A percentile compares a stretch with the other conserved stretches of the same genome.
Evolutionary conservation across 352 stramenopile genomes (phyloP).

Genomic region (Pythium aquatile): DNA sequence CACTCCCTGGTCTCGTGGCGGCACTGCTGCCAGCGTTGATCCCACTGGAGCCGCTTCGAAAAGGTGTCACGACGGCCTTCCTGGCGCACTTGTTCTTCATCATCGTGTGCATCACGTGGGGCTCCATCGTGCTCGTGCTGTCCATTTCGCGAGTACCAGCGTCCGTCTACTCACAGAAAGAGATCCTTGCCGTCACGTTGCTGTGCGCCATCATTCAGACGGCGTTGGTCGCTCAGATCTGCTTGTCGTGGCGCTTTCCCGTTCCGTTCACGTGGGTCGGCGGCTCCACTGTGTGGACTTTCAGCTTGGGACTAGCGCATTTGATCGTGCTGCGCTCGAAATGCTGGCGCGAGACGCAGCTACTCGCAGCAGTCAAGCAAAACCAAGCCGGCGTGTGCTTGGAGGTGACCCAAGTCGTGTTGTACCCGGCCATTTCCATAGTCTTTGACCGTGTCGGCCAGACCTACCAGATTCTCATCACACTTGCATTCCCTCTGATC

Average conservation of each 20-base stretch:
- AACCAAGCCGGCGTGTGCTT: not conserved
- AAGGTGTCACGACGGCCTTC: not conserved
- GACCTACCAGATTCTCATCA: slow-evolving; percentile 11
- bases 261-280: slow-evolving; percentile 13
- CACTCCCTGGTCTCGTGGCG: not conserved
- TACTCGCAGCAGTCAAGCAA: not conserved
- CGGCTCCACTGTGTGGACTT: not conserved
- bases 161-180: not conserved
- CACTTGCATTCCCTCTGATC: slow-evolving; percentile 13
- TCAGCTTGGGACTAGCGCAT: slow-evolving; percentile 5
- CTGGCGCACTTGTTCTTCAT: not conserved
- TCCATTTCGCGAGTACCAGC: not conserved
- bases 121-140: not conserved
- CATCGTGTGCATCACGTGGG: not conserved
- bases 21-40: not conserved
- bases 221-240: not conserved
- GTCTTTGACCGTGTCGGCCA: slow-evolving; percentile 13
- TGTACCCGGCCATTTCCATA: slow-evolving; percentile 16
- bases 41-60: not conserved
- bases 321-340: slow-evolving; percentile 11
- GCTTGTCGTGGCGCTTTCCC: slow-evolving; percentile 12
- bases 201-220: not conserved
- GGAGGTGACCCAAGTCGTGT: slow-evolving; percentile 3
- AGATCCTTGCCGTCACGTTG: not conserved
- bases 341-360: not conserved